A percentile compares a stretch with the other conserved stretches of the same genome.
phyloP scores from a whole-genome alignment of 2,329 filamentous ascomycete species.

The Arthrobotrys megalospora region DNA sequence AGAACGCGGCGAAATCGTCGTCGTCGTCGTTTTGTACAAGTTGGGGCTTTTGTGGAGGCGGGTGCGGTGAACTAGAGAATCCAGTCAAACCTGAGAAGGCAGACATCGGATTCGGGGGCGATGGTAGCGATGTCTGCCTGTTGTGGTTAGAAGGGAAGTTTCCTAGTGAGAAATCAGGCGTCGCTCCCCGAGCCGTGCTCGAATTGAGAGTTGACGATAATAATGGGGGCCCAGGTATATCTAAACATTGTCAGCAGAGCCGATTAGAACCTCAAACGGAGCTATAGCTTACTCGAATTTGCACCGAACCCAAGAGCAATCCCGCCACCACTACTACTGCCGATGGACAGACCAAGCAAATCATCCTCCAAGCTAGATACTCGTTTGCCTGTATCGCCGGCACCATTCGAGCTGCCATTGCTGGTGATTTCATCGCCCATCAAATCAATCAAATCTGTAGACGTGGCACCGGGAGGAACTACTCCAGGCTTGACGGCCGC shows the following conservation, averaged over 20 bases:
- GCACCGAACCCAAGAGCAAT: constrained; percentile 86
- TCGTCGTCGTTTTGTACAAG: constrained; percentile 70
- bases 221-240: constrained; percentile 75
- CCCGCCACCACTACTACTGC: constrained; percentile 77
- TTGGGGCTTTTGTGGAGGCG: constrained; percentile 64
- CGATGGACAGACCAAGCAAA: constrained; percentile 87
- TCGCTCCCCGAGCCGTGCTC: constrained; percentile 71
- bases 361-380: constrained; percentile 86
- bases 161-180: constrained; percentile 61
- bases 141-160: constrained; percentile 60
- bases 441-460: constrained; percentile 67
- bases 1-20: constrained; percentile 95
- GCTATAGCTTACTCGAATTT: constrained; percentile 74
- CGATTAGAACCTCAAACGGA: not conserved
- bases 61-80: constrained; percentile 71
- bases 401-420: constrained; percentile 70
- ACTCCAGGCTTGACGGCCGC: constrained; percentile 82
- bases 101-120: constrained; percentile 69
- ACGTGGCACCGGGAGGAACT: constrained; percentile 77
- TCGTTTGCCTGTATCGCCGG: constrained; percentile 69
- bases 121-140: constrained; percentile 58
- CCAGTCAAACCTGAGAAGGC: constrained; percentile 71
- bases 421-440: constrained; percentile 88
- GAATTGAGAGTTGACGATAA: constrained; percentile 76
- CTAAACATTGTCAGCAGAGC: constrained; percentile 67